A percentile compares a stretch with the other conserved stretches of the same genome.
These are phyloP conservation scores for Dentipellis sp. DNA, from an alignment of 768 basidiomycete genomes.

Conservation along the genomic window DNA sequence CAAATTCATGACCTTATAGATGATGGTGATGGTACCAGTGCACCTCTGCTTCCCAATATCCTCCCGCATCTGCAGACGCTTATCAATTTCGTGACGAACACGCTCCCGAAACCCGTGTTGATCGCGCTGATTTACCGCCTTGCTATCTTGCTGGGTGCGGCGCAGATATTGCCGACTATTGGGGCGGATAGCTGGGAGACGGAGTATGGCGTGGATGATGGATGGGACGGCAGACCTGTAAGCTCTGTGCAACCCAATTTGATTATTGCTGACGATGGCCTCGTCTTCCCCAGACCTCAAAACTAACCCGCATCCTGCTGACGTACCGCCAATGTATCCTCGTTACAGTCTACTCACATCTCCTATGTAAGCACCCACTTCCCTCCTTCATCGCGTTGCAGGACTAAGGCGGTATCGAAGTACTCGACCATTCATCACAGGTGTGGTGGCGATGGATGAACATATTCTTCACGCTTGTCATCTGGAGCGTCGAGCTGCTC, in stretches of 20 bases:
- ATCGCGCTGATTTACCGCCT: conserved; percentile 74
- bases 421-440: conserved; percentile 83
- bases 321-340: conserved; percentile 83
- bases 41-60: conserved; percentile 70
- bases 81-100: conserved; percentile 75
- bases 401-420: conserved; percentile 25
- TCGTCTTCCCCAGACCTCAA: conserved; percentile 49
- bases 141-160: conserved; percentile 72
- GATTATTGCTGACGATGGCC: neutral
- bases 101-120: conserved; percentile 77
- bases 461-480: conserved; percentile 74
- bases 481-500: conserved; percentile 77
- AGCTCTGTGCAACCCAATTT: conserved; percentile 13
- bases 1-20: neutral
- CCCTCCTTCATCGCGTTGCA: neutral
- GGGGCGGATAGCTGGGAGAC: conserved; percentile 74
- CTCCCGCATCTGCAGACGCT: conserved; percentile 74
- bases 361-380: conserved; percentile 52
- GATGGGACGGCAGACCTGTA: conserved; percentile 72
- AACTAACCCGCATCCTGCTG: conserved; percentile 60
- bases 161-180: conserved; percentile 76
- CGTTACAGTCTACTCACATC: conserved; percentile 79
- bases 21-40: conserved; percentile 29
- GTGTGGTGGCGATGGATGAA: conserved; percentile 93
- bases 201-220: conserved; percentile 51